Base-by-base conservation (phyloP, 257 asterid genomes). In the Prunella vulgaris region DNA sequence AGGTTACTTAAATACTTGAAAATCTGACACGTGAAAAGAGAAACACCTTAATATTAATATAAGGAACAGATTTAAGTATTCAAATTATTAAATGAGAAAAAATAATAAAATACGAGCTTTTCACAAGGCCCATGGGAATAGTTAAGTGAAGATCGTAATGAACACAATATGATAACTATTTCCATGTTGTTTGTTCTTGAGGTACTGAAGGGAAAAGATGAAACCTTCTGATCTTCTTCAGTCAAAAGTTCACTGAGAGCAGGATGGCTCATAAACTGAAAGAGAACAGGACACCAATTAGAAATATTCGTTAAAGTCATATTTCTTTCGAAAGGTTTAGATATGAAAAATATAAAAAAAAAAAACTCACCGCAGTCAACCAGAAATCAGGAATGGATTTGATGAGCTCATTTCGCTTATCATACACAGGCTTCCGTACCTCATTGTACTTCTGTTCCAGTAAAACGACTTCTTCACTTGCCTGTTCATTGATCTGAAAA, bases 251-350 rank as follows among this genome's bases (percentile, higher is more conserved):
- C 96, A 65, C 96, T 76, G 68, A 94, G 89, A 27, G 87, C 96
- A 62, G 99, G 99, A 76, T 94, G 99, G 64, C 96, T 94, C 83
- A 82, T 70, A 73, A 94, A 89, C 99, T 90, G 91, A 85, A 81
- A 58, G 44, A 64, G 66, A 28, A 37, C 20, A 42, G 49, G 12
- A 73, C 14, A 64, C 44, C 54, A 69, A 32, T 54, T 33, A 49
- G 27, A 57, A n/a, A n/a, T n/a, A n/a, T n/a, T n/a, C n/a, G n/a
- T n/a, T n/a, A 61, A 42, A 52, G 27, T 5, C 59, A 58, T 28
- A 35, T 56, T 68, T 53, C 25, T 44, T 49, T 58, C 37, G 35
- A 60, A 48, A 25, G 44, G 60, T 25, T 4, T 28, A 52, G 27
- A 24, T 14, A 56, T 30, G 3, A 30, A 30, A 30, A 30, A 30